Base-by-base conservation (phyloP, 352 stramenopile species). In the Globisporangium emineosum region DNA sequence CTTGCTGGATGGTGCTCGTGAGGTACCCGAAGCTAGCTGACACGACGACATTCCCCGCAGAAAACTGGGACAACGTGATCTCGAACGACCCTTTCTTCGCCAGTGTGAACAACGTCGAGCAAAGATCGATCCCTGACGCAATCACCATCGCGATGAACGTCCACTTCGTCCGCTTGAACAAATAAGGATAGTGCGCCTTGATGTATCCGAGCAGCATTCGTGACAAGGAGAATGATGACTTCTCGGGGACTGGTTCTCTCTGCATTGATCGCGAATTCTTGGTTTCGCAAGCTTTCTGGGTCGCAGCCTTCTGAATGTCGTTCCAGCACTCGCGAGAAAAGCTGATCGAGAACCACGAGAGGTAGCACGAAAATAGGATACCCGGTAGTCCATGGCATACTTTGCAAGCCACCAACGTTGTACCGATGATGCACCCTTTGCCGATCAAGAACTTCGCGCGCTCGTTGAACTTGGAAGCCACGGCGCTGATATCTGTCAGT, bases 101-200 rank as follows among this genome's bases (percentile, higher is more conserved):
- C 13, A 87, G 55, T 23, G 70, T 62, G 15, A 89, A 70, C 42
- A 84, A 60, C 1, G 81, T 90, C 10, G 81, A 91, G 62, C 80
- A 87, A 23, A 90, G 59, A 54, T 93, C 83, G n/a, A 91, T 64
- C 12, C 71, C 75, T 5, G 83, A 89, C 8, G 90, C 68, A 8
- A 93, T 51, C 58, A 90, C 83, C 56, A 90, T 83, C n/a, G 71
- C 70, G 27, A 88, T 82, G 54, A 90, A 93, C 13, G 83, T 90
- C 83, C 83, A 93, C 60, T 88, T 91, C 7, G 89, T 73, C 21
- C 83, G 72, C 63, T 83, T 91, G 69, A 90, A 91, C 52, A 90
- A 64, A 62, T 80, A 78, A 33, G 72, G 71, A 29, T 82, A 90
- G 53, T 72, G 50, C 1, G 52, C 29, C 49, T 71, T 73, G 19